These are phyloP conservation scores for Onygena corvina DNA, from an alignment of 2,329 filamentous ascomycete species.

Conservation along the genomic window DNA sequence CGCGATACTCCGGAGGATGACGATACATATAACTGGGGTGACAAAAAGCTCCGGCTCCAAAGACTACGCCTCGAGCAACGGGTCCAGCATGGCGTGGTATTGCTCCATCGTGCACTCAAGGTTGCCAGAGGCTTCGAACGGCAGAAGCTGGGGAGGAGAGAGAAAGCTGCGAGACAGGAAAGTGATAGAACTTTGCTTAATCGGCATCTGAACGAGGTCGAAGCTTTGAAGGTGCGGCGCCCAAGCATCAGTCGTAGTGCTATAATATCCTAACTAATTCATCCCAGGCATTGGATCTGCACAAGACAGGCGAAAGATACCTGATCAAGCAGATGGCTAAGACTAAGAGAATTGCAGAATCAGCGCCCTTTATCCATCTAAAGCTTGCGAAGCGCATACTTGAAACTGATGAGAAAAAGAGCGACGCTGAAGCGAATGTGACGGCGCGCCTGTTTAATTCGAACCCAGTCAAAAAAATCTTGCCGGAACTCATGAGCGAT, in stretches of 20 bases:
- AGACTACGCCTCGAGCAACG: constrained; percentile 34
- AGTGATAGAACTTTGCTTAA: constrained; percentile 31
- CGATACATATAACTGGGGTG: constrained; percentile 14
- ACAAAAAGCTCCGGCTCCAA: constrained; percentile 25
- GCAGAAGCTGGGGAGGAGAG: constrained; percentile 49
- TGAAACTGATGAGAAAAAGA: constrained; percentile 28
- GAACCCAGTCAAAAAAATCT: constrained; percentile 44
- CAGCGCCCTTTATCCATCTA: constrained; percentile 37
- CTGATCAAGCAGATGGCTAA: constrained; percentile 46
- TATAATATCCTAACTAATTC: not conserved
- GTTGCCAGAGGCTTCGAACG: constrained; percentile 49
- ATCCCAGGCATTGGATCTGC: constrained; percentile 39
- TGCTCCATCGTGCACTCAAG: constrained; percentile 44
- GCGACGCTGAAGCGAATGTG: constrained; percentile 44
- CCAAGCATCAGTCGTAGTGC: not conserved
- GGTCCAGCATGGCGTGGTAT: constrained; percentile 40
- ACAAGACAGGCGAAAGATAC: constrained; percentile 40
- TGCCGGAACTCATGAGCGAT: constrained; percentile 36
- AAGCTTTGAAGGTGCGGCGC: constrained; percentile 42
- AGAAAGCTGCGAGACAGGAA: constrained; percentile 42
- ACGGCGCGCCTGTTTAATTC: constrained; percentile 49
- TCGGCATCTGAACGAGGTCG: constrained; percentile 44
- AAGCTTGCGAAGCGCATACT: constrained; percentile 18
- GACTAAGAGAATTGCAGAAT: constrained; percentile 45
- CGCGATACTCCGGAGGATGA: constrained; percentile 23